Base-by-base conservation (phyloP, 352 stramenopile genomes). In the Pythium volutum region DNA sequence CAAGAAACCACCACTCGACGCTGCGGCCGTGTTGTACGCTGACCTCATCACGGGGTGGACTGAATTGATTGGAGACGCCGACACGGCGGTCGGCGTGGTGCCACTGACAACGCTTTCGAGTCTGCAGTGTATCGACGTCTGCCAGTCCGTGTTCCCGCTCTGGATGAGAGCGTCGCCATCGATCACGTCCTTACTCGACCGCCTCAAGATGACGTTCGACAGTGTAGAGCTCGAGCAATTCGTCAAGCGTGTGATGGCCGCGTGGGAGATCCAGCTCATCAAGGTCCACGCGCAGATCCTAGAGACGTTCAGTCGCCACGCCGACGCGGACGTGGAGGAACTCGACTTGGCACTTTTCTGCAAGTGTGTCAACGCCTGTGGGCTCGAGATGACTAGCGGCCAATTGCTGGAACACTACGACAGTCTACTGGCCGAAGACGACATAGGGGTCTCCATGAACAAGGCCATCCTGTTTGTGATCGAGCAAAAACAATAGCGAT, bases 21-120 rank as follows among this genome's bases (percentile, higher is more conserved):
- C 69, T 34, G 20, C 64, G 29, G 20, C 62, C 14, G 39, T 86
- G 2, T 63, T 77, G 2, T 87, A 81, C 29, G 71, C 70, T 8
- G 48, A 71, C 2, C 66, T 87, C 8, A 73, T 89, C 23, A 62
- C 71, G 0, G 51, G 76, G 48, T 91, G 79, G 77, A 85, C 68
- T 3, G 81, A 88, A 39, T 79, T 64, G 29, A 87, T 91, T 55
- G 79, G 81, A n/a, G 81, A 90, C n/a, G 79, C 75, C 0, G 79
- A 91, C 29, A 57, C 60, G 5, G 56, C 22, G 23, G 5, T 16
- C 1, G 56, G 43, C 16, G 51, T 48, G 14, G 15, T 59, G 12
- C 6, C 45, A 10, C 36, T 33, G 8, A 63, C 39, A 12, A 31
- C 33, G 3, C 59, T 88, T 6, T 33, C 70, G 4, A 47, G 63